Evolutionary conservation across 1,139 yeast genomes (phyloP), one percentile per base, ranked within the genome.

Genomic region (Scheffersomyces stambukii): DNA sequence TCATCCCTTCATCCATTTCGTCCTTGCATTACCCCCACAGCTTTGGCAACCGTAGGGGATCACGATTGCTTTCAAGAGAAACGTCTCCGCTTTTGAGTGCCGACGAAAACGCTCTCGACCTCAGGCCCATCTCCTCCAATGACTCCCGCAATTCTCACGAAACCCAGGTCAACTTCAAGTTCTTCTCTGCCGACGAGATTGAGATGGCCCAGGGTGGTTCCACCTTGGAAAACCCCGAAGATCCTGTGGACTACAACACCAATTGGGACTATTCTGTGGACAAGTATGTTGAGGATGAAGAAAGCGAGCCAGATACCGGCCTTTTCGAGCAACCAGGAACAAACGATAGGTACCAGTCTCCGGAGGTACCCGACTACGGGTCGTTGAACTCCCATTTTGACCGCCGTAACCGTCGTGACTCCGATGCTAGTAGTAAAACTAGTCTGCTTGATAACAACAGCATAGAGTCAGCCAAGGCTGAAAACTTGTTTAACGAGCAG

Each of bases 151-250:
- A 37, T 13, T 60, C 69, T 3, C 41, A 48, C 21, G 70, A 64
- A 24, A 54, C 59, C 5, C 54, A 52, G 28, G 64, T 63, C 12
- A 55, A 69, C 27, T 91, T 91, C 58, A 70, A 76, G 37, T 89
- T 88, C 53, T 91, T 91, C 55, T 76, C 91, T 6, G 66, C 81
- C 6, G 86, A 82, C 36, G 94, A 86, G 45, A 78, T 91, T 27
- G 89, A 82, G 46, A 65, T 69, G 36, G 96, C 97, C 1, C 93
- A 83, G 31, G 96, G 96, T 27, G 75, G 93, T 1, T 82, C 94
- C 2, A 84, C 93, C 2, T 59, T 82, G 42, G 88, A 82, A 32
- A 72, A 75, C 41, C 67, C 64, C 2, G 67, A 64, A 25, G 72
- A 64, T 30, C 68, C 68, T 3, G 70, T 75, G 9, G 81, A 76